Base-by-base conservation (phyloP, 768 basidiomycete species). In the Mycena pura region DNA sequence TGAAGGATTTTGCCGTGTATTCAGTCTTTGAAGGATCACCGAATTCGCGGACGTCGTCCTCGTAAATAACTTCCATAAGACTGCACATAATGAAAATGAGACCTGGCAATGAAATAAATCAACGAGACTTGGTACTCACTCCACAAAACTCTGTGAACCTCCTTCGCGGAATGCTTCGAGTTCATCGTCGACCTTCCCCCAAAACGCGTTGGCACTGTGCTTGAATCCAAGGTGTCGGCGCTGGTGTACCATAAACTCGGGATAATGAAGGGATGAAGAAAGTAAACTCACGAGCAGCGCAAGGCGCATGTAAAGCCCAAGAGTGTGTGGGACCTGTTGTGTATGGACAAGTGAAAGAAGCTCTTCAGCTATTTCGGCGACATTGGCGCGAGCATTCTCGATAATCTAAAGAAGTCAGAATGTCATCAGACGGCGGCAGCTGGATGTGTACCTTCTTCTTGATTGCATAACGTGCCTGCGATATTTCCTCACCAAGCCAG, bases 251-350 rank as follows among this genome's bases (percentile, higher is more conserved):
- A 24, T 51, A 2, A 19, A n/a, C n/a, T 29, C 24, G 17, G 29
- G 5, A 32, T 21, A 7, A 44, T 8, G 14, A 53, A 43, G 5
- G 19, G 17, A 31, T 5, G 10, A 22, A 41, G n/a, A 43, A 22
- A 41, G 15, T 13, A 43, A 22, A 53, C 52, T 53, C 28, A 43
- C 52, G n/a, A 53, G 27, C 41, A 53, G 21, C 19, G 52, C 52
- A 24, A 53, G 52, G 21, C 52, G 40, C 52, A 53, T 53, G 27
- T 53, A 53, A 24, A 53, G 29, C 10, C 52, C 52, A 14, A 53
- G 52, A 1, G 52, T 53, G 52, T 9, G 21, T 24, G 54, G 54
- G 19, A 53, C 40, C 6, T 55, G 43, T n/a, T 38, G 54, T 13
- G 54, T 13, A 55, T 55, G 43, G 10, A 11, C 54, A 25, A 25